Percentiles rank a stretch among this genome's conserved stretches.
Evolutionary conservation across 2,329 filamentous ascomycete genomes (phyloP).

Genomic region (Botrytis squamosa): DNA sequence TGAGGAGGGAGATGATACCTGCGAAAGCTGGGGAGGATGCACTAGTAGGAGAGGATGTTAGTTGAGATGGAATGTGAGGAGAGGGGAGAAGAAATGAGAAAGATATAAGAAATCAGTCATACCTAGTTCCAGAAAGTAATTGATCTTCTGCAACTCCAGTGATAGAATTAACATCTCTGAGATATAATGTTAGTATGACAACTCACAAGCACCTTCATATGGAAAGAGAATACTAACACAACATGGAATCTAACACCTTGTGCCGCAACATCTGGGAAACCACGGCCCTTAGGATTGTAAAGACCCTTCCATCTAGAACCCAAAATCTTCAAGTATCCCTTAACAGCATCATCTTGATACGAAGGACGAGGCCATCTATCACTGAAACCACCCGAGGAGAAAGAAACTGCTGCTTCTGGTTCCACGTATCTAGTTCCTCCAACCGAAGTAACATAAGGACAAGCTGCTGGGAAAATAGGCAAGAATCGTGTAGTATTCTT

Average conservation of each 20-base stretch:
- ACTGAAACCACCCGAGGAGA: slow-evolving; percentile 51
- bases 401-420: slow-evolving; percentile 43
- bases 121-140: slow-evolving; percentile 30
- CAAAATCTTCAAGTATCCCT: slow-evolving; percentile 45
- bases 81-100: neutral
- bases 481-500: slow-evolving; percentile 54
- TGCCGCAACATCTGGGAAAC: slow-evolving; percentile 54
- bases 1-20: slow-evolving; percentile 59
- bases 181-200: neutral
- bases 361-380: slow-evolving; percentile 49
- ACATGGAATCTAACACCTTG: slow-evolving; percentile 56
- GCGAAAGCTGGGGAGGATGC: slow-evolving; percentile 59
- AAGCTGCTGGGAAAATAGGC: slow-evolving; percentile 63
- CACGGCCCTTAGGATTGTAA: slow-evolving; percentile 50
- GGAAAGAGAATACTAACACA: slow-evolving; percentile 14
- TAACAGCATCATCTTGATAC: slow-evolving; percentile 49
- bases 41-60: slow-evolving; percentile 33
- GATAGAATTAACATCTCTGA: slow-evolving; percentile 43
- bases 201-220: neutral
- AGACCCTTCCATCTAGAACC: slow-evolving; percentile 47
- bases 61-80: neutral
- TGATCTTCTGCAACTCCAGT: slow-evolving; percentile 35
- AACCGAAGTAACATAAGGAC: slow-evolving; percentile 66
- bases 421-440: slow-evolving; percentile 55
- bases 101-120: neutral